These are phyloP conservation scores for Xylariaceae sp. DNA, from an alignment of 2,329 filamentous ascomycete species.

Conservation along the genomic window DNA sequence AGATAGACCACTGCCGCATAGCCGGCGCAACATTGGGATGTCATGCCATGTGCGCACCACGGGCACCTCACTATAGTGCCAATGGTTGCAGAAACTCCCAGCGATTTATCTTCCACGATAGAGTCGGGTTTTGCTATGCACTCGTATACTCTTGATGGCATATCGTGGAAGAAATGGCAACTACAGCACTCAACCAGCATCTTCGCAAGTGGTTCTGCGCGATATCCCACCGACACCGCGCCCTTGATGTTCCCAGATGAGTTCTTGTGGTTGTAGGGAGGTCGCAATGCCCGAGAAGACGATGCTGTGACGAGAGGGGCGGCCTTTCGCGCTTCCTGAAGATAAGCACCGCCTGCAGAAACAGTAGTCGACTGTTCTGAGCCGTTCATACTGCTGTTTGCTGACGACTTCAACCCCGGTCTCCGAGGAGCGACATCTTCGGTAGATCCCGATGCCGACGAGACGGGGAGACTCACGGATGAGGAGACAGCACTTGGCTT, in stretches of 20 bases:
- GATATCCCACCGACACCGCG: conserved; percentile 12
- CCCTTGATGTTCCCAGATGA: conserved; percentile 24
- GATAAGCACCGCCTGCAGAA: conserved; percentile 31
- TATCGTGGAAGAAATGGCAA: conserved; percentile 60
- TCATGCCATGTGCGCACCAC: conserved; percentile 69
- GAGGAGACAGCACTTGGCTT: conserved; percentile 21
- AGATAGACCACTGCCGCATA: conserved; percentile 62
- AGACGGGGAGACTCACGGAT: conserved; percentile 27
- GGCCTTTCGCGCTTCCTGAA: conserved; percentile 34
- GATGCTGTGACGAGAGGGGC: conserved; percentile 25
- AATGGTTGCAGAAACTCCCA: conserved; percentile 51
- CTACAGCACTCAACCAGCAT: conserved; percentile 61
- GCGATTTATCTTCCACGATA: conserved; percentile 45
- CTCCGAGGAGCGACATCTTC: conserved; percentile 25
- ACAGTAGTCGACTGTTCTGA: conserved; percentile 22
- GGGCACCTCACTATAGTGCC: conserved; percentile 61
- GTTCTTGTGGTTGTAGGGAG: conserved; percentile 26
- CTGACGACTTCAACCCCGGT: conserved; percentile 26
- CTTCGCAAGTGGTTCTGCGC: conserved; percentile 47
- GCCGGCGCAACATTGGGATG: conserved; percentile 60
- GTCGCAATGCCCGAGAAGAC: conserved; percentile 25
- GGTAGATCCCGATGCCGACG: conserved; percentile 25
- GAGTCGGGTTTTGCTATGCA: conserved; percentile 57
- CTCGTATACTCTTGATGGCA: conserved; percentile 59
- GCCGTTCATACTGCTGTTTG: conserved; percentile 23